Evolutionary conservation across 2,329 filamentous ascomycete genomes (phyloP).

Genomic region (Fusarium equiseti): DNA sequence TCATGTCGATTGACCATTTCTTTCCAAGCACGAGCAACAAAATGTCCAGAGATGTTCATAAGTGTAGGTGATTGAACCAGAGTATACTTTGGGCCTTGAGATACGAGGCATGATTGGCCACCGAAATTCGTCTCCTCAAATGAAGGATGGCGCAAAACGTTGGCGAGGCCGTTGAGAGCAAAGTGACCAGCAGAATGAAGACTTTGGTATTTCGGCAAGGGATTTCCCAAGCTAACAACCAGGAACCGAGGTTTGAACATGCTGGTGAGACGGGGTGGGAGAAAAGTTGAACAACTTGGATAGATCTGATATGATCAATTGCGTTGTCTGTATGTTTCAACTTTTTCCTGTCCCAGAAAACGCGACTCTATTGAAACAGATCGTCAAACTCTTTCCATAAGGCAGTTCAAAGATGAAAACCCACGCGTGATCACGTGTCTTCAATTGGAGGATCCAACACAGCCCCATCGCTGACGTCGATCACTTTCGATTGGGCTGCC

Average conservation of each 20-base stretch:
- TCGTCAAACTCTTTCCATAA: constrained; percentile 12
- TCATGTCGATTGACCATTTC: constrained; percentile 60
- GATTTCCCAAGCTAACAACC: constrained; percentile 90
- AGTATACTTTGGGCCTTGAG: constrained; percentile 66
- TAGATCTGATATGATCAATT: neutral
- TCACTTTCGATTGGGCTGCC: constrained; percentile 48
- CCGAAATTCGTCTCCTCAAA: constrained; percentile 63
- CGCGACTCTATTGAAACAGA: constrained; percentile 28
- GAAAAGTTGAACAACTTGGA: neutral
- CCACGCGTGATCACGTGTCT: constrained; percentile 49
- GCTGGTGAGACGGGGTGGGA: constrained; percentile 8
- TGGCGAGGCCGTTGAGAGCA: constrained; percentile 72
- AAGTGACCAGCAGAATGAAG: constrained; percentile 91
- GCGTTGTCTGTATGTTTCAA: neutral
- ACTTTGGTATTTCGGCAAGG: constrained; percentile 77
- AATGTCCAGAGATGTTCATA: constrained; percentile 88
- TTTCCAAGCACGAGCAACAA: constrained; percentile 74
- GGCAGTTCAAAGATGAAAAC: constrained; percentile 3
- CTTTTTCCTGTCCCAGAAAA: neutral
- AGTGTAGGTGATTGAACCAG: constrained; percentile 79
- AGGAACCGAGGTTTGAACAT: constrained; percentile 70
- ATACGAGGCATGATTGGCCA: constrained; percentile 64
- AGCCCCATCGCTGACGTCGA: constrained; percentile 50
- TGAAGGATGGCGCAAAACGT: constrained; percentile 57
- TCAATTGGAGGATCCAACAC: constrained; percentile 13